Base-by-base conservation (phyloP, 108 stramenopile genomes). In the Fragilaria crotonensis region DNA sequence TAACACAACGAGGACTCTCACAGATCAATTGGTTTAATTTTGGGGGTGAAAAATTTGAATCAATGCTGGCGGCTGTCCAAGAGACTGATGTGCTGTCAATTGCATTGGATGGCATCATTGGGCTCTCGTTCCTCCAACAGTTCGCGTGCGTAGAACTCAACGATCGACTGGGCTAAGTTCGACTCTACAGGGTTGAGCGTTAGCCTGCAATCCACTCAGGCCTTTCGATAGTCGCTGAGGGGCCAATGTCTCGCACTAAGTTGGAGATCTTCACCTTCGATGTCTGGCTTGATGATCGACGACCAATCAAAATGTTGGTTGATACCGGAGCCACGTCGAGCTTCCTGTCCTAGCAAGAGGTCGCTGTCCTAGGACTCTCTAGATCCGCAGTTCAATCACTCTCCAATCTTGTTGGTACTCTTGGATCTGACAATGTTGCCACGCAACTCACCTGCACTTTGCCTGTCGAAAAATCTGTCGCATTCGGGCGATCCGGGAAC, bases 31-130 rank as follows among this genome's bases (percentile, higher is more conserved):
- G 17, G 7, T 72, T 69, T 33, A 45, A 22, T 1, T 45, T 86
- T 22, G 80, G 68, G 1, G 79, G 53, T 5, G 56, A 69, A 4
- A 51, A 55, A 3, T 74, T 74, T 57, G 74, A 71, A 1, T 63
- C 69, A 2, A 20, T 78, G 21, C 73, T 73, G 4, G 85, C 81
- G 0, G 89, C 83, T 3, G 72, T 79, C 0, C 83, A 84, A 62
- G 85, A 90, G 52, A 84, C 85, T 36, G 83, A 77, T 25, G 85
- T 74, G 2, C 50, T 90, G n/a, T 83, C 89, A 4, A 36, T 41
- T 3, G 64, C 58, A 18, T 27, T 90, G 45, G 89, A 90, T 60
- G 89, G 89, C 3, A 90, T 90, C 46, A 57, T 86, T 23, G 89
- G 89, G n/a, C 59, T 90, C 7, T 84, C 85, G 5, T 84, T 90